These are phyloP conservation scores for Cyclostephanos tholiformis DNA, from an alignment of 108 stramenopile genomes.

Conservation along the genomic window DNA sequence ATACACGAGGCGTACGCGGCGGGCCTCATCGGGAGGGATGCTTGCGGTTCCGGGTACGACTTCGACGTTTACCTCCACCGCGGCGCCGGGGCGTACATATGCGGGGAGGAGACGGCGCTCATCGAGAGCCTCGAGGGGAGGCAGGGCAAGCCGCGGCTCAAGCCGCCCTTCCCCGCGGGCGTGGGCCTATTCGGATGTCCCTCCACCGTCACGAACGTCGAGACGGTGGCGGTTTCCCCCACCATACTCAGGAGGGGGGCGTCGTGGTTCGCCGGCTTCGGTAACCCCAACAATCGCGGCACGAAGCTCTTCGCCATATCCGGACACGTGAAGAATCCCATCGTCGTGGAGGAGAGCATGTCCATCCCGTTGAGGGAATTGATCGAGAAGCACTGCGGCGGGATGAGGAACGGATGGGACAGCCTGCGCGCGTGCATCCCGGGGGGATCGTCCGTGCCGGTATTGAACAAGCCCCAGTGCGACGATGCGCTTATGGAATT, in stretches of 20 bases:
- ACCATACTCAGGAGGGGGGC: conserved; percentile 98
- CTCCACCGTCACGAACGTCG: conserved; percentile 99
- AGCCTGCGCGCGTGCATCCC: conserved; percentile 99
- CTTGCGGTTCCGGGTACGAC: conserved; percentile 98
- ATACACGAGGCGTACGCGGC: conserved; percentile 98
- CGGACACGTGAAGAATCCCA: conserved; percentile 99
- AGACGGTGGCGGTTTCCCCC: conserved; percentile 98
- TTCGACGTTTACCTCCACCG: conserved; percentile 99
- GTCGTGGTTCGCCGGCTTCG: conserved; percentile 96
- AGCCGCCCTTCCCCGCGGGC: conserved; percentile 99
- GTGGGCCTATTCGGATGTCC: conserved; percentile 99
- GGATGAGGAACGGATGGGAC: conserved; percentile 99
- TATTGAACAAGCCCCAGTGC: conserved; percentile 94
- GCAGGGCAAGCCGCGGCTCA: conserved; percentile 97
- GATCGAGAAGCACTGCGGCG: conserved; percentile 99
- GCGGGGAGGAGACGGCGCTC: conserved; percentile 99
- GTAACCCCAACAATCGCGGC: conserved; percentile 96
- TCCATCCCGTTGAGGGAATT: conserved; percentile 97
- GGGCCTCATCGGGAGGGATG: conserved; percentile 97
- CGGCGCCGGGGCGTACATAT: conserved; percentile 99
- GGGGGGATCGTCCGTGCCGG: conserved; percentile 99
- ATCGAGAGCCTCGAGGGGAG: conserved; percentile 97
- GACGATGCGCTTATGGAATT: conserved; percentile 99
- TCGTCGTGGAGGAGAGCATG: conserved; percentile 99
- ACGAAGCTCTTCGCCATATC: conserved; percentile 99